Evolutionary conservation across 1,284 basidiomycete species (phyloP), one percentile per base, ranked within the genome.

Genomic region (Puccinia hordei): DNA sequence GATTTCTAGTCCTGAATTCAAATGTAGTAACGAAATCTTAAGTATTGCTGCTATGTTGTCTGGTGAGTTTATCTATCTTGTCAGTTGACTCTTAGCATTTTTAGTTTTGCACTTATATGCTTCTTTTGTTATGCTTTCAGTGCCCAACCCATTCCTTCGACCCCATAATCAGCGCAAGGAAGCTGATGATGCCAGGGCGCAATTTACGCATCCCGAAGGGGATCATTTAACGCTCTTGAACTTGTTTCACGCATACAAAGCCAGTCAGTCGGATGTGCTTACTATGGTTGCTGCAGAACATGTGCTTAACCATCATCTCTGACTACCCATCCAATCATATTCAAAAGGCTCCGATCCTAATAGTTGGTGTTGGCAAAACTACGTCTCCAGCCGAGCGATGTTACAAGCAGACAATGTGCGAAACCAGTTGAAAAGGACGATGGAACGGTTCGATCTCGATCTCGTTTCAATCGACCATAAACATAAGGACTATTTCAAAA

Each of bases 1-100:
- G 80, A 94, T 98, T 82, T 90, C 91, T 82, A 95, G 93, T 84
- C 93, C 95, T 17, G 94, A 98, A 85, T 98, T 98, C 88, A 91
- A 91, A 81, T 99, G 96, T 87, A 95, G 93, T 82, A 95, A 98
- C 85, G 97, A 99, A 86, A 92, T 98, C 74, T 87, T 99, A 80
- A 94, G 92, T 0, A 94, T 99, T 80, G 94, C 94, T 0, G 93
- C 96, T 0, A 98, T 98, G 95, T 88, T 99, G 76, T 96, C 93
- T 44, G 91, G 93, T 93, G 83, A 19, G 89, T 51, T 30, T 33
- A 9, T 51, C 19, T 15, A 4, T 4, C 24, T 38, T 6, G 3
- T 71, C 51, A 0, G 35, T 12, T 61, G 71, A 33, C 17, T 22
- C 53, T 55, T 10, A n/a, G n/a, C 33, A 27, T 53, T 57, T n/a